Evolutionary conservation across 2,329 filamentous ascomycete species (phyloP), one percentile per base, ranked within the genome.

Genomic region (Neurospora crassa): DNA sequence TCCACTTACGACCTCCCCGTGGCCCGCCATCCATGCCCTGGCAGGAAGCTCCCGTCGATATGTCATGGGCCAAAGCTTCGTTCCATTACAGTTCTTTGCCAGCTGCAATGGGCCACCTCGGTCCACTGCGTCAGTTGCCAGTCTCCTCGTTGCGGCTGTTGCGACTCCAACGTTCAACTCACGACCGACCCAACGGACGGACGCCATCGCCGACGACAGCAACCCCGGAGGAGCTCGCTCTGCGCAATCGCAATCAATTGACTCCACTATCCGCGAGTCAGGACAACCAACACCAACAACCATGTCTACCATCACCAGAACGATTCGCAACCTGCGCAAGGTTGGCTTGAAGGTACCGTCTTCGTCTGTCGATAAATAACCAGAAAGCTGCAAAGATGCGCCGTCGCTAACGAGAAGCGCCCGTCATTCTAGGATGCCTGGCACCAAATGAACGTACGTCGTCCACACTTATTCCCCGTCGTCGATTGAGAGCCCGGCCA

Each of bases 231-330:
- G 53, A 63, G 29, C 53, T 63, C 53, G 74, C 53, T 63, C 53
- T 34, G 16, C 45, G 45, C 45, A 53, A 53, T 29, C 45, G 20
- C 78, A 74, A 80, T 80, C 78, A 74, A 80, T 80, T 79, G 77
- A 76, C 73, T 77, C 75, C 74, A 80, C 45, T 45, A 69, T 53
- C 79, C 80, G 42, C 53, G 29, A 63, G 53, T 63, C 53, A 63
- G 10, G 53, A 63, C 16, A 63, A 29, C 29, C 29, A 29, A 29
- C 29, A 29, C 29, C 29, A 29, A 70, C 81, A 79, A 82, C 81
- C 81, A 99, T 99, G 96, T 98, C 96, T 86, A 97, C 93, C 73
- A 85, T 97, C 78, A 83, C 90, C 76, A 91, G 96, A 83, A 97
- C 95, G 37, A 83, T 97, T 79, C 87, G 90, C 82, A 97, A 97